Evolutionary conservation across 192 early-diverging fungal species (phyloP).

Genomic region (Coemansia sp.): DNA sequence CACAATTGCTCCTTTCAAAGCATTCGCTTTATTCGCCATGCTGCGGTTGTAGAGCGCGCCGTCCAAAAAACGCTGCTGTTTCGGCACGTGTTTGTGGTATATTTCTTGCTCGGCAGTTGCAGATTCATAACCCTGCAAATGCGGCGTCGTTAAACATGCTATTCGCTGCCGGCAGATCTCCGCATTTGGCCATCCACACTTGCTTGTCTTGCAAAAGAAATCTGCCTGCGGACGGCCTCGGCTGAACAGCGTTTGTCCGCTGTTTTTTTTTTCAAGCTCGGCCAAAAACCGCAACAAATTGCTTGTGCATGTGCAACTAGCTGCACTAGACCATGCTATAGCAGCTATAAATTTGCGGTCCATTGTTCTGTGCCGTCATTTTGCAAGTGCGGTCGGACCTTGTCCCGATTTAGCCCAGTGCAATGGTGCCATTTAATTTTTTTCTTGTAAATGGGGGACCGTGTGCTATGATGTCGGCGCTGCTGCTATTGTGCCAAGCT

Average conservation of each 20-base stretch:
- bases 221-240: neutral
- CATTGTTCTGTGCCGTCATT: neutral
- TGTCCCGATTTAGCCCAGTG: neutral
- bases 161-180: neutral
- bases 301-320: neutral
- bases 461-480: neutral
- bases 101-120: too few species aligned
- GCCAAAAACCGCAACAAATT: too few species aligned
- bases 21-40: too few species aligned
- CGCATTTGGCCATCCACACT: neutral
- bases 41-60: too few species aligned
- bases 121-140: neutral
- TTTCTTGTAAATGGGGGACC: neutral
- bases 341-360: neutral
- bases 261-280: too few species aligned
- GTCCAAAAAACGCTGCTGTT: too few species aligned
- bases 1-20: neutral
- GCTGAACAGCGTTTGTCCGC: neutral
- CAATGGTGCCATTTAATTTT: neutral
- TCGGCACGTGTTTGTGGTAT: neutral
- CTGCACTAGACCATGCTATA: neutral
- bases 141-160: neutral
- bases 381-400: neutral
- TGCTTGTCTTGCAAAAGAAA: neutral
- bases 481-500: neutral